Percentiles rank a stretch among this genome's conserved stretches.
Evolutionary conservation across 352 stramenopile genomes (phyloP).

Genomic region (Globisporangium middletonii): DNA sequence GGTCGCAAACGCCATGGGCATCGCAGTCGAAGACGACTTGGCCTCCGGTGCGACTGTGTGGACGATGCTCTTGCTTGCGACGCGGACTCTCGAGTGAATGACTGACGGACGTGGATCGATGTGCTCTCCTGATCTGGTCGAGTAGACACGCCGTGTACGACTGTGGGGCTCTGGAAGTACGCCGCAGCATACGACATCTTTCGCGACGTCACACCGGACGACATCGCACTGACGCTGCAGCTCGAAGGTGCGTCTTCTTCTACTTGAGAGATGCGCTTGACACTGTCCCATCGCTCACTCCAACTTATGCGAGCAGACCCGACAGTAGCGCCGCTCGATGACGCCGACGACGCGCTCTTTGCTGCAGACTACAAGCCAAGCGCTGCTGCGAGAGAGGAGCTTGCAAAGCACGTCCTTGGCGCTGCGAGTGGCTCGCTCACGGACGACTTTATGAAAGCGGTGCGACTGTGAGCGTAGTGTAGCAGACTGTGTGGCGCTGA

Average conservation of each 20-base stretch:
- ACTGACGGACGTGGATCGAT: background rate
- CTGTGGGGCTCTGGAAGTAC: conserved; percentile 64
- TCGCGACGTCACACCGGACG: conserved; percentile 44
- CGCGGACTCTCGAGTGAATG: no score
- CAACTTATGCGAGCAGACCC: conserved; percentile 1
- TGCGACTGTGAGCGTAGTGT: conserved; percentile 1
- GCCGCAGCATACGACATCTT: conserved; percentile 56
- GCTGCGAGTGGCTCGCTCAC: conserved; percentile 9
- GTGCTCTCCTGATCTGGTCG: background rate
- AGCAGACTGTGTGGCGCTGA: background rate
- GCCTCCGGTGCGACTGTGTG: conserved; percentile 31
- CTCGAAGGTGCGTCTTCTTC: conserved; percentile 34
- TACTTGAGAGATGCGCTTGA: background rate
- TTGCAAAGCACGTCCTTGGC: conserved; percentile 5
- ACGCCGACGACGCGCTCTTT: background rate
- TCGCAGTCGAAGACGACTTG: conserved; percentile 64
- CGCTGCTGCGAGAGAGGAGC: background rate
- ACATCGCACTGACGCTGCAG: conserved; percentile 49
- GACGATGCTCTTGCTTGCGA: no score
- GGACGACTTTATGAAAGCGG: conserved; percentile 50
- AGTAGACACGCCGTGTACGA: conserved; percentile 61
- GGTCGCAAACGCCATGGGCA: conserved; percentile 16
- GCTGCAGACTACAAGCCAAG: conserved; percentile 8
- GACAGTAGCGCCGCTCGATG: background rate
- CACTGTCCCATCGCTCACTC: background rate